Conservation (phyloP, 1,284 basidiomycete genomes). For the Marasmius tenuissimus region DNA sequence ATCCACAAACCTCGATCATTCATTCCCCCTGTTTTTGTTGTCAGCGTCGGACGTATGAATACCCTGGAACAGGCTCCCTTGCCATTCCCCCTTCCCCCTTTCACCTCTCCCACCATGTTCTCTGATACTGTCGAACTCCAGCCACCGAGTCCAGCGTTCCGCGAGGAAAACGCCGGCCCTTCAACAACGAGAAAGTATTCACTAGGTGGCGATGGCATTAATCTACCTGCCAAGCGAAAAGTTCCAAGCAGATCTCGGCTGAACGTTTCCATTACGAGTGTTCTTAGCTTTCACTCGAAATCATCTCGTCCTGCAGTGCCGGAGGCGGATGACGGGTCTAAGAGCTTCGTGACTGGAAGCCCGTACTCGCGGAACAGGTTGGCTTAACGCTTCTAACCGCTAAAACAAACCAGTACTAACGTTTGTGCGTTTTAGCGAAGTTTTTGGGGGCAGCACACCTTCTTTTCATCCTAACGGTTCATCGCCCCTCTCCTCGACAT, state of each 20-base stretch:
- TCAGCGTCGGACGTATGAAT: not conserved
- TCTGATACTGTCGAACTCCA: not conserved
- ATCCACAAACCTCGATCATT: not conserved
- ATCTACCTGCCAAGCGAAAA: not conserved
- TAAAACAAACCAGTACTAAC: not conserved
- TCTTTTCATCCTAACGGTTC: no score
- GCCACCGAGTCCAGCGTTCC: not conserved
- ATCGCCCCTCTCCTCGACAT: no score
- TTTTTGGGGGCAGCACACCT: no score
- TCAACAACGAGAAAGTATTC: not conserved
- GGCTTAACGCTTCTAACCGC: not conserved
- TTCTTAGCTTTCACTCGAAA: not conserved
- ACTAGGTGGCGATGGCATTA: not conserved
- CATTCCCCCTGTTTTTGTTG: not conserved
- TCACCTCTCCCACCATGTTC: not conserved
- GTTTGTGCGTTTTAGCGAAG: not conserved
- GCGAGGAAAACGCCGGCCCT: not conserved
- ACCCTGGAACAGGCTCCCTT: not conserved
- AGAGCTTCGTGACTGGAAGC: not conserved
- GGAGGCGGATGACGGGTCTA: not conserved
- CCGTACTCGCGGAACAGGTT: not conserved
- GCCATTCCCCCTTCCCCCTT: not conserved
- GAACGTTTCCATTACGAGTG: not conserved
- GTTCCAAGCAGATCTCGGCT: not conserved
- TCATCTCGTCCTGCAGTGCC: not conserved